Conservation (phyloP, 139 green algal genomes). For the Chlorella sp. region DNA sequence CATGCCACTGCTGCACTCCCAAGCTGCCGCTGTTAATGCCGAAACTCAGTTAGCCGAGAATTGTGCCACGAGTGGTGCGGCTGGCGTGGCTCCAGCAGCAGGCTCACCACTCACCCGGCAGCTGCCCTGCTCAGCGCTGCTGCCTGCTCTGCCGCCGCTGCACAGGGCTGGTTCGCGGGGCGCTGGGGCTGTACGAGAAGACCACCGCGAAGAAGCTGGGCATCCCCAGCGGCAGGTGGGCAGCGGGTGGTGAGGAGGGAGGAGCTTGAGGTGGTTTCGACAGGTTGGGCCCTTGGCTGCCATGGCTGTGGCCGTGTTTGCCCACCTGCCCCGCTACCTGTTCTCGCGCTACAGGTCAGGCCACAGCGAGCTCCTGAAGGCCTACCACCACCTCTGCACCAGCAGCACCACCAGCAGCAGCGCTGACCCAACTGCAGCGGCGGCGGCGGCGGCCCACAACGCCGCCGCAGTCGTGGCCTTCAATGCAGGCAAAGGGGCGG, state of each 20-base stretch:
- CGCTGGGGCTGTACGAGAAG: constrained; percentile 72
- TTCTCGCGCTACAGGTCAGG: background rate
- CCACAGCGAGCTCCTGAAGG: constrained; percentile 19
- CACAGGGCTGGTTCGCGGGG: constrained; percentile 50
- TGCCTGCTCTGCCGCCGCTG: background rate
- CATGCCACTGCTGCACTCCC: no score
- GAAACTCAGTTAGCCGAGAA: no score
- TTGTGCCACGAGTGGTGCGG: no score
- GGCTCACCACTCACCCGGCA: no score
- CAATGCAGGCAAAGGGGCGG: constrained; percentile 18
- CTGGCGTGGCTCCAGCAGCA: background rate
- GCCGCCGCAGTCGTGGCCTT: constrained; percentile 11
- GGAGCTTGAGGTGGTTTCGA: no score
- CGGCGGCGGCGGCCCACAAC: constrained; percentile 17
- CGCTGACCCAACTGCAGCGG: background rate
- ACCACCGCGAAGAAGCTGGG: constrained; percentile 44
- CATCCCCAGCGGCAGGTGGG: constrained; percentile 34
- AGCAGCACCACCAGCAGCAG: background rate
- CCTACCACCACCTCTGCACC: constrained; percentile 37
- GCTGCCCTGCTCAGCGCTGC: background rate
- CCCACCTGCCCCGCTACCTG: background rate
- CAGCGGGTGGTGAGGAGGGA: no score
- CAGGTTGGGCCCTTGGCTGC: background rate
- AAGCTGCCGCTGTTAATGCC: background rate
- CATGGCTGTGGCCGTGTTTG: background rate